A percentile compares a stretch with the other conserved stretches of the same genome.
phyloP scores from a whole-genome alignment of 768 basidiomycete genomes.

The Tubosaeta brunneosetosa region DNA sequence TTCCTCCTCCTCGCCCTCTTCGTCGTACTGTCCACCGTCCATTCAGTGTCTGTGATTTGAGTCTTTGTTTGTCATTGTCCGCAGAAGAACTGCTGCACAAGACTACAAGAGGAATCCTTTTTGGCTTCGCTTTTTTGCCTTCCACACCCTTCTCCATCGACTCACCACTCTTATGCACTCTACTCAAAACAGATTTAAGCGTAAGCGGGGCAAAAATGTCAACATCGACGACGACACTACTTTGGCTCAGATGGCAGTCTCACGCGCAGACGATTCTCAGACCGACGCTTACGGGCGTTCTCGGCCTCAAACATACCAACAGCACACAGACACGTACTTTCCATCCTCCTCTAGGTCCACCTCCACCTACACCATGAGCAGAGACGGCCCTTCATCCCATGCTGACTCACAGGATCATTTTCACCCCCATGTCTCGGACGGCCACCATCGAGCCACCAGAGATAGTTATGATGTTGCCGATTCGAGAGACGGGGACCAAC shows the following conservation, averaged over 20 bases:
- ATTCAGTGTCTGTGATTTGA: constrained; percentile 28
- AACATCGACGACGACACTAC: constrained; percentile 44
- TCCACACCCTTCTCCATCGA: constrained; percentile 17
- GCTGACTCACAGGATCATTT: constrained; percentile 40
- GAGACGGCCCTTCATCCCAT: constrained; percentile 51
- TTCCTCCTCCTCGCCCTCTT: constrained; percentile 13
- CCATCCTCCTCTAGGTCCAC: constrained; percentile 41
- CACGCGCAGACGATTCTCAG: constrained; percentile 49
- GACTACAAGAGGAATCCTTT: constrained; percentile 24
- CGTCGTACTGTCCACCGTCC: constrained; percentile 13
- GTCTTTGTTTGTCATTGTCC: constrained; percentile 30
- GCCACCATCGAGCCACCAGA: constrained; percentile 48
- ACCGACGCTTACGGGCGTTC: constrained; percentile 51
- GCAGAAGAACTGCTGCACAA: constrained; percentile 11
- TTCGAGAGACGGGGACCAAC: constrained; percentile 43
- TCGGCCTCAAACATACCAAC: constrained; percentile 38
- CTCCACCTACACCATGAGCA: constrained; percentile 43
- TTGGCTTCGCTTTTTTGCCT: constrained; percentile 25
- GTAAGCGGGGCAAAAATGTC: constrained; percentile 49
- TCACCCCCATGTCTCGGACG: constrained; percentile 39
- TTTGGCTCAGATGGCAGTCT: constrained; percentile 35
- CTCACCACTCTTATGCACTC: constrained; percentile 34
- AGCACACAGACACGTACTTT: constrained; percentile 43
- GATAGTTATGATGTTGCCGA: constrained; percentile 44
- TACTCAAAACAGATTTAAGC: constrained; percentile 40